phyloP scores from a whole-genome alignment of 1,139 yeast genomes.

The Saccharomycopsis hybrid region DNA sequence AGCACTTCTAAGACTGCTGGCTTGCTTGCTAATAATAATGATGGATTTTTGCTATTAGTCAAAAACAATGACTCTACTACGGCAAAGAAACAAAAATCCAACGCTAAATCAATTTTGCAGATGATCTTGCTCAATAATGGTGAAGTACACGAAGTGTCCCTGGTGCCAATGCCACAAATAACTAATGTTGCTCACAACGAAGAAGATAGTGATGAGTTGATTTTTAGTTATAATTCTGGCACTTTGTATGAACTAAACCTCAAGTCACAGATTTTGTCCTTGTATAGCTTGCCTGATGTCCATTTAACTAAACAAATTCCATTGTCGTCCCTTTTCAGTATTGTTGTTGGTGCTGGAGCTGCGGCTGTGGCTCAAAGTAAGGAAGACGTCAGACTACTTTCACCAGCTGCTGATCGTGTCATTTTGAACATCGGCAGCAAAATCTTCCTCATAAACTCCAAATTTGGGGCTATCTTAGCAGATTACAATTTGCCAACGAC shows the following conservation, averaged over 20 bases:
- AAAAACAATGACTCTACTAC: no score
- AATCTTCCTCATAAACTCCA: slow-evolving; percentile 15
- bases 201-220: neutral
- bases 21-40: slow-evolving; percentile 1
- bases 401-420: slow-evolving; percentile 17
- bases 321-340: slow-evolving; percentile 3
- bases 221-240: slow-evolving; percentile 13
- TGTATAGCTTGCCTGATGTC: slow-evolving; percentile 1
- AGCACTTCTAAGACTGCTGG: neutral
- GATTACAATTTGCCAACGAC: slow-evolving; percentile 9
- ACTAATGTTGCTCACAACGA: no score
- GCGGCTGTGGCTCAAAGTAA: neutral
- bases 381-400: slow-evolving; percentile 5
- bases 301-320: neutral
- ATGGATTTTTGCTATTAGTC: slow-evolving; percentile 10
- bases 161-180: no score
- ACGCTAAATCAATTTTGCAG: no score
- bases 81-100: neutral
- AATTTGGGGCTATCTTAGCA: slow-evolving; percentile 13
- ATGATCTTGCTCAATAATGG: slow-evolving; percentile 5
- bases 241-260: slow-evolving; percentile 3
- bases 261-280: slow-evolving; percentile 1
- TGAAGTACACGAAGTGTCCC: slow-evolving; percentile 9
- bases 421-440: slow-evolving; percentile 6
- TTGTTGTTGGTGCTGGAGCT: neutral